Base-by-base conservation (phyloP, 148 eudicot genomes). In the Linanthus parryae region DNA sequence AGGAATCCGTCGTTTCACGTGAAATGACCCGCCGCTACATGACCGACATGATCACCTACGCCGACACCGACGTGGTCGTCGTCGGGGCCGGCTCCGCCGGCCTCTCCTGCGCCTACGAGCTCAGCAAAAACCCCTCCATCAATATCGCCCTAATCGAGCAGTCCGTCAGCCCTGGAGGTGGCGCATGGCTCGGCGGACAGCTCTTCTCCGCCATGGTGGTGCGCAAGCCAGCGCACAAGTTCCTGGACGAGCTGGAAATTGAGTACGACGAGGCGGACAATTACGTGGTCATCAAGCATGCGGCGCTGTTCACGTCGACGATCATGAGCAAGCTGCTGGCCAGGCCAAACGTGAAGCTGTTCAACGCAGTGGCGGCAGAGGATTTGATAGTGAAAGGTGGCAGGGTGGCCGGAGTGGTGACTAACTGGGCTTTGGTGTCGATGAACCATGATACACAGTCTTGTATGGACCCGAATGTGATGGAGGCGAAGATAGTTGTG, bases 101-200 rank as follows among this genome's bases (percentile, higher is more conserved):
- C 2, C 88, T 88, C 2, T 66, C 88, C 52, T 81, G 88, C 59
- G 96, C 96, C 16, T 88, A 88, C 48, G 96, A 88, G 68, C 73
- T 88, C 40, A 70, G 77, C 71, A 88, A 88, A 51, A 88, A 83
- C 68, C 92, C 96, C 1, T 14, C 66, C 42, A 58, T 88, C 35
- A 77, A 73, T 65, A 62, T 64, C 3, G 96, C 96, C 13, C 64
- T 88, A 17, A 81, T 88, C 38, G 96, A 88, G 72, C 96, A 88
- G 27, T 88, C 96, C 0, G 92, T 88, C 5, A 81, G 88, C 71
- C 96, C 96, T 0, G 96, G 96, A 0, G 96, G 96, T 7, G 96
- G 96, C 2, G 96, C 96, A 0, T 88, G 96, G 96, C 88, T 88
- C 23, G 96, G 96, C 0, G 96, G 96, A n/a, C 96, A 88, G 49